Base-by-base conservation (phyloP, 495 filamentous ascomycete genomes). In the Acidomyces sp. region DNA sequence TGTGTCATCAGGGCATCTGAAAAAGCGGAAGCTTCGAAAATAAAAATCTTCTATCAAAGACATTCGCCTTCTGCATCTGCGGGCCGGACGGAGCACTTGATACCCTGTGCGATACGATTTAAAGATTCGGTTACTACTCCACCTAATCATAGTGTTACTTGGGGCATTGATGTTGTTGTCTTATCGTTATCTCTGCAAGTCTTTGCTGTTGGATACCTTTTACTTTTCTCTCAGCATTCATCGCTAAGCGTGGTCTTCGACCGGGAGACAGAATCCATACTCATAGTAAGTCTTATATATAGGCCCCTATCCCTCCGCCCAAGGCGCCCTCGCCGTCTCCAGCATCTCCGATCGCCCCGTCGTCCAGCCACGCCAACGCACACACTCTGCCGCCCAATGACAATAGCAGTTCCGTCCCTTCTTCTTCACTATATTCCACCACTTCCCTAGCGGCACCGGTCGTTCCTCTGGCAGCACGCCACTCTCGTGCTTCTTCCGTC, bases 251-350 rank as follows among this genome's bases (percentile, higher is more conserved):
- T n/a, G n/a, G n/a, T 34, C 18, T 16, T 16, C 9, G 6, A 34
- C 31, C 7, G 11, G n/a, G 9, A 26, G 20, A 37, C 6, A 32
- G 37, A 19, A 40, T 40, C n/a, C 45, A 24, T 31, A 39, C 46
- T 49, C 30, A 49, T 49, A 35, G 46, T 49, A 45, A 44, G 46
- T 49, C 16, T 34, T 37, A 24, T 41, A 12, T 26, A 21, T 45
- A 49, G 44, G 44, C 28, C 22, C 24, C 44, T 19, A 21, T 22
- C 35, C 23, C 36, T 27, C 13, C 33, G 15, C n/a, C 17, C 20
- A 7, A 25, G 4, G 15, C 39, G 18, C 21, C 41, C 19, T 19
- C 33, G 17, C 23, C 31, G n/a, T 37, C 41, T 15, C 17, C 31
- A 2, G 32, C 33, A n/a, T 24, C 21, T 13, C 31, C 6, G n/a